Conservation (phyloP, 225 moss, liverwort and hornwort species). For the Sphagnum tenellum region DNA sequence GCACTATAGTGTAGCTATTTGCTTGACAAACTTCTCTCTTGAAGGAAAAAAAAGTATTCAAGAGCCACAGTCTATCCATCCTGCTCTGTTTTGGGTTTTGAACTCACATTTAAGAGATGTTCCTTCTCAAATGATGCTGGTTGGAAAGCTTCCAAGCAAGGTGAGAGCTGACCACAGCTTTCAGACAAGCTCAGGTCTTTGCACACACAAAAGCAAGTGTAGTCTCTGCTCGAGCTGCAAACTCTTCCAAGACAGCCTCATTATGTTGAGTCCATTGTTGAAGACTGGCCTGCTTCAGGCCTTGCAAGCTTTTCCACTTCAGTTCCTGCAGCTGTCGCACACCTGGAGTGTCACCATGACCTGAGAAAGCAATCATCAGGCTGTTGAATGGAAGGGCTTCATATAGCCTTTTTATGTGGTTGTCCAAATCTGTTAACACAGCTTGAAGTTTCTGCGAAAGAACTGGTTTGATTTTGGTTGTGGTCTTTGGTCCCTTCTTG, state of each 20-base stretch:
- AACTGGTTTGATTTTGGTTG: background rate
- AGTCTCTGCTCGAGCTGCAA: conserved; percentile 65
- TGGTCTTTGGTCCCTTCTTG: conserved; percentile 5
- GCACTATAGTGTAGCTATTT: too few relatives aligned
- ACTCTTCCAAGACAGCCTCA: conserved; percentile 61
- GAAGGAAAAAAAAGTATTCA: too few relatives aligned
- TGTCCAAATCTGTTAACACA: conserved; percentile 38
- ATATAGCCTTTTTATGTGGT: conserved; percentile 41
- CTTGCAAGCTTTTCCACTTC: conserved; percentile 47
- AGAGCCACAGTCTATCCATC: too few relatives aligned
- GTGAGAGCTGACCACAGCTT: too few relatives aligned
- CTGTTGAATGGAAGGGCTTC: conserved; percentile 59
- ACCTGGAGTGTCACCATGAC: conserved; percentile 74
- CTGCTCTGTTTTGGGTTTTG: too few relatives aligned
- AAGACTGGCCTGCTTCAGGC: conserved; percentile 11
- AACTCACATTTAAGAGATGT: too few relatives aligned
- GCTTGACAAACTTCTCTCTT: too few relatives aligned
- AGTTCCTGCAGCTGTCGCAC: conserved; percentile 48
- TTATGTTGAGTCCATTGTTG: conserved; percentile 31
- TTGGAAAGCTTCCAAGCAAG: too few relatives aligned
- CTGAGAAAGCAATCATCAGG: conserved; percentile 68
- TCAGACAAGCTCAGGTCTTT: conserved; percentile 11
- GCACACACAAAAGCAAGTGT: conserved; percentile 73
- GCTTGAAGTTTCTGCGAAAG: conserved; percentile 34
- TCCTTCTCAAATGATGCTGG: too few relatives aligned